Evolutionary conservation across 2,329 filamentous ascomycete species (phyloP), one percentile per base, ranked within the genome.

Genomic region (Phialophora macrospora): DNA sequence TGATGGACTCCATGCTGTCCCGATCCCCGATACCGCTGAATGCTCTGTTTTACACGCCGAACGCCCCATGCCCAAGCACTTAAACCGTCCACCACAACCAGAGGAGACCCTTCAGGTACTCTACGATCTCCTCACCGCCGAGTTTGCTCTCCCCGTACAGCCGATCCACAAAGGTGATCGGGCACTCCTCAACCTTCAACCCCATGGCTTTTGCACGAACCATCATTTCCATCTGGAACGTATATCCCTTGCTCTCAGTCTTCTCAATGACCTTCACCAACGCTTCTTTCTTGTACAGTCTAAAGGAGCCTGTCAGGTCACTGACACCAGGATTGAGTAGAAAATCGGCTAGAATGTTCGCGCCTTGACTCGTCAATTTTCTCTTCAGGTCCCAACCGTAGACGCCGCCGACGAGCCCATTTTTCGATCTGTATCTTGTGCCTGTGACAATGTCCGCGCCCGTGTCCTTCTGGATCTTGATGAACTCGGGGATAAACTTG

Each of bases 171-270:
- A 99, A 99, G 26, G 87, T 91, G 72, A 99, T 99, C 12, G 95
- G 95, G 67, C 97, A 94, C 84, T 99, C 95, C 17, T 91, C 92
- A 34, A 99, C 94, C 44, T 89, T 91, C 82, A 87, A 96, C 0
- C 95, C 94, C 91, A 97, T 93, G 17, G 90, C 91, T 87, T 97
- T 97, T 38, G 95, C 95, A 68, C 93, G 86, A 8, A 98, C 94
- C 89, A 97, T 98, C 88, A 99, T 90, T 85, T 97, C 94, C 95
- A 99, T 99, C 87, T 99, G 95, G 84, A 99, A 99, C 48, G 91
- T 94, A 79, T 98, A 99, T 2, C 95, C 95, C 82, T 98, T 97
- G 77, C 92, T 95, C 84, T 97, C 90, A 8, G 93, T 97, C 79
- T 86, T 92, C 75, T 85, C 83, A 74, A 99, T 97, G 65, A 96